Percentiles rank a stretch among this genome's conserved stretches.
phyloP scores from a whole-genome alignment of 164 flowering plant genomes.

The Saururus chinensis region DNA sequence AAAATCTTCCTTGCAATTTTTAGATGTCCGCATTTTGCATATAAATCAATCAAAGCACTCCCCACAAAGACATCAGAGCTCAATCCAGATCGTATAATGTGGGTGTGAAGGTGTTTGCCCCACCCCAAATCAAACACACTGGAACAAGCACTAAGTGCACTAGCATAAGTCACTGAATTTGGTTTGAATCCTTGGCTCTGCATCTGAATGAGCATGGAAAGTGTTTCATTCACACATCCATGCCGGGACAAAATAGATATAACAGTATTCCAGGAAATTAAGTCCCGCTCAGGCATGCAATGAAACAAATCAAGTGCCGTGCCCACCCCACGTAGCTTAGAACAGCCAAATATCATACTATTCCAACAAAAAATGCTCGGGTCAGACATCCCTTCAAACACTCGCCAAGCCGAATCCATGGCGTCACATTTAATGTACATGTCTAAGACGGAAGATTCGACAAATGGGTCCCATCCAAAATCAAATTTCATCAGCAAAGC shows the following conservation, averaged over 20 bases:
- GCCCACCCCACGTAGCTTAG: slow-evolving; percentile 20
- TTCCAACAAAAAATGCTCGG: slow-evolving; percentile 47
- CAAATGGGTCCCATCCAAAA: slow-evolving; percentile 9
- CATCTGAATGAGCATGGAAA: slow-evolving; percentile 40
- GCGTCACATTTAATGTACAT: slow-evolving; percentile 29
- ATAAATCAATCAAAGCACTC: slow-evolving; percentile 42
- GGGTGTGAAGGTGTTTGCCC: slow-evolving; percentile 54
- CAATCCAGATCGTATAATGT: slow-evolving; percentile 27
- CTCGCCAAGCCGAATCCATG: slow-evolving; percentile 17
- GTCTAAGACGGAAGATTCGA: slow-evolving; percentile 25
- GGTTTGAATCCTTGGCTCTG: slow-evolving; percentile 28
- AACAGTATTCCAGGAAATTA: slow-evolving; percentile 43
- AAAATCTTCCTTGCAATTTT: slow-evolving; percentile 29
- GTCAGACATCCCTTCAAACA: slow-evolving; percentile 18
- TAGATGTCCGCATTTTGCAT: slow-evolving; percentile 44
- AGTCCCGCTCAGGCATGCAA: slow-evolving; percentile 33
- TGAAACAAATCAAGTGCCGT: slow-evolving; percentile 23
- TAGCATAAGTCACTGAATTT: slow-evolving; percentile 39
- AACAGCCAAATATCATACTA: slow-evolving; percentile 38
- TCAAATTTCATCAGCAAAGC: slow-evolving; percentile 23
- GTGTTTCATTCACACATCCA: slow-evolving; percentile 23
- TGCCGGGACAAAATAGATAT: slow-evolving; percentile 39
- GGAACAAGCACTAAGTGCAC: slow-evolving; percentile 44
- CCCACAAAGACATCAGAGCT: slow-evolving; percentile 31
- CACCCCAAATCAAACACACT: slow-evolving; percentile 31